These are phyloP conservation scores for Luzula sylvatica DNA, from an alignment of 176 grass and related monocot genomes.

Conservation along the genomic window DNA sequence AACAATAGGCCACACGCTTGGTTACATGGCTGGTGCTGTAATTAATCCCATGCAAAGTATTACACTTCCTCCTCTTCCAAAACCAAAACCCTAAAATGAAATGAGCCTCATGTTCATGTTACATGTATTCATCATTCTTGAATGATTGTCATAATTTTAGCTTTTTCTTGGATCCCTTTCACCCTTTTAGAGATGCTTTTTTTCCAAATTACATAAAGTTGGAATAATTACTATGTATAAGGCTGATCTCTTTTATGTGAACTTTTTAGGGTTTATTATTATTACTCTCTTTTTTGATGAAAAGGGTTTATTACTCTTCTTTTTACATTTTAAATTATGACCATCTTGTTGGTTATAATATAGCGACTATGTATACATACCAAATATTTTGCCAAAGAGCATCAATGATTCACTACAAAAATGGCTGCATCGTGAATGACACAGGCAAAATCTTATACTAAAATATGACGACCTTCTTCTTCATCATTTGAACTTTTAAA, in stretches of 20 bases:
- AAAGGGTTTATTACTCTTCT: too few species aligned
- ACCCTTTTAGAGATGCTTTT: slow-evolving; percentile 3
- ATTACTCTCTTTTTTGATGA: too few species aligned
- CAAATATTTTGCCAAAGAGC: too few species aligned
- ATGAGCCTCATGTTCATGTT: slow-evolving; percentile 2
- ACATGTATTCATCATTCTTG: slow-evolving; percentile 16
- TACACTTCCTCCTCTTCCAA: slow-evolving; percentile 16
- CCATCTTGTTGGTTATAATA: too few species aligned
- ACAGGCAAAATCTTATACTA: slow-evolving; percentile 2
- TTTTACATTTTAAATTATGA: too few species aligned
- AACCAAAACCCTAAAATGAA: slow-evolving; percentile 39
- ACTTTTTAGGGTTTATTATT: slow-evolving; percentile 11
- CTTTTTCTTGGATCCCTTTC: slow-evolving; percentile 22
- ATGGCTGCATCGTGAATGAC: background rate
- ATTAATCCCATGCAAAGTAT: background rate
- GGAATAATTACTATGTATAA: slow-evolving; percentile 12
- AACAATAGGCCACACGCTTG: slow-evolving; percentile 36
- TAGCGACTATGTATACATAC: background rate
- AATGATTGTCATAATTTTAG: slow-evolving; percentile 8
- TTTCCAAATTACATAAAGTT: slow-evolving; percentile 17
- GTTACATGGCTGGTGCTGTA: background rate
- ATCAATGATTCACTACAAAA: background rate
- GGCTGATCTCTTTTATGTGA: slow-evolving; percentile 10
- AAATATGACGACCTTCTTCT: slow-evolving; percentile 14
- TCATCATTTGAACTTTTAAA: slow-evolving; percentile 22